A percentile compares a stretch with the other conserved stretches of the same genome.
These are phyloP conservation scores for Begonia fuchsioides DNA, from an alignment of 306 rosid genomes.

Conservation along the genomic window DNA sequence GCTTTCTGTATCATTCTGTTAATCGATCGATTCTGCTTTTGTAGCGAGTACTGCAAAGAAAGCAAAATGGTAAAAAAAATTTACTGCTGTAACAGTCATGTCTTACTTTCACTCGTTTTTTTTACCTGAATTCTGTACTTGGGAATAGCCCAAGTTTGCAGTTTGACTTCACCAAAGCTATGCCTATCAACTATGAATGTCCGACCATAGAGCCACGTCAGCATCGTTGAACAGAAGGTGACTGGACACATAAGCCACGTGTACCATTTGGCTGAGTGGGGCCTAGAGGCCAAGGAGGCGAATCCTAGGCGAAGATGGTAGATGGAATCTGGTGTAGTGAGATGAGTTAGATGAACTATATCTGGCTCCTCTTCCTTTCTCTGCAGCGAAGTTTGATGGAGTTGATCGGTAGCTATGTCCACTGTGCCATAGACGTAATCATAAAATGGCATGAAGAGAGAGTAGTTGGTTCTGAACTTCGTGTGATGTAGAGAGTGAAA, in stretches of 20 bases:
- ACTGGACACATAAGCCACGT: slow-evolving; percentile 20
- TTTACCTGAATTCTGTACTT: slow-evolving; percentile 12
- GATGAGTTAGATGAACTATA: slow-evolving; percentile 26
- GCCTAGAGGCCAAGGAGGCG: slow-evolving; percentile 19
- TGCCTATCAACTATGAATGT: slow-evolving; percentile 19
- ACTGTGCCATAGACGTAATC: slow-evolving; percentile 21
- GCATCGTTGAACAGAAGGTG: slow-evolving; percentile 13
- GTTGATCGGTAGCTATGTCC: slow-evolving; percentile 13
- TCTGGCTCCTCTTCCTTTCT: slow-evolving; percentile 16
- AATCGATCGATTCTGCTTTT: slow-evolving; percentile 13
- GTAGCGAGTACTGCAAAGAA: slow-evolving; percentile 11
- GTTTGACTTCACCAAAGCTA: slow-evolving; percentile 8
- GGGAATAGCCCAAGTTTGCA: slow-evolving; percentile 28
- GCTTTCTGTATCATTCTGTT: slow-evolving; percentile 21
- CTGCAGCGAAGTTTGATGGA: slow-evolving; percentile 10
- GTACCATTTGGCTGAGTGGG: slow-evolving; percentile 18
- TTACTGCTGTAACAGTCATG: too few relatives aligned
- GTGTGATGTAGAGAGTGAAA: slow-evolving; percentile 25
- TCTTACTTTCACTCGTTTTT: too few relatives aligned
- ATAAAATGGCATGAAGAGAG: slow-evolving; percentile 23
- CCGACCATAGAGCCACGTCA: slow-evolving; percentile 13
- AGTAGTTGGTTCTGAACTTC: slow-evolving; percentile 29
- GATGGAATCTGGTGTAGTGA: slow-evolving; percentile 23
- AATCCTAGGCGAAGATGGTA: slow-evolving; percentile 23
- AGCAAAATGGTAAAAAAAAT: too few relatives aligned